Percentiles rank a stretch among this genome's conserved stretches.
Evolutionary conservation across 2,329 filamentous ascomycete species (phyloP).

Genomic region (Colletotrichum sp.): DNA sequence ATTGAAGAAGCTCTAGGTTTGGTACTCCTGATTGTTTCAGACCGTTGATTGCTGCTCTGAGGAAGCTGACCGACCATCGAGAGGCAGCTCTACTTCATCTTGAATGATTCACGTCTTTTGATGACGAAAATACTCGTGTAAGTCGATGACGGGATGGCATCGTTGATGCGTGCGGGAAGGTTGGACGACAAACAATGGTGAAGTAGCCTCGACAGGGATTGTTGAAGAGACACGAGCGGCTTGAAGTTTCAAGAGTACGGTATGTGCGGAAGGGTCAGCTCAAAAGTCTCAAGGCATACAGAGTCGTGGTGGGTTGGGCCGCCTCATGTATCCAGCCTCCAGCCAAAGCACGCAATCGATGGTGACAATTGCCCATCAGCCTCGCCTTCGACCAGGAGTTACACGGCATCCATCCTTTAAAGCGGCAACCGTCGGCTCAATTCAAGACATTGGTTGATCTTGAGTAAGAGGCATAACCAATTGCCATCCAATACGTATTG

Average conservation of each 20-base stretch:
- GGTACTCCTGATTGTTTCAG: neutral
- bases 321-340: neutral
- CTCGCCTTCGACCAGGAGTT: neutral
- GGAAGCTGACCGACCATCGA: neutral
- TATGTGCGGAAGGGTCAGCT: neutral
- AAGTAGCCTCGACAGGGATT: neutral
- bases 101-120: neutral
- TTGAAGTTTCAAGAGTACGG: neutral
- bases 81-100: neutral
- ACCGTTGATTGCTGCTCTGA: neutral
- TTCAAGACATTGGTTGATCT: neutral
- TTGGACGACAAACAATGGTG: neutral
- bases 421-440: neutral
- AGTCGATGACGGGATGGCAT: neutral
- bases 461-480: neutral
- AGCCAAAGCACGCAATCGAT: constrained; percentile 19
- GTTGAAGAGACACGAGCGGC: neutral
- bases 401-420: neutral
- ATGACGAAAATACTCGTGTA: neutral
- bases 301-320: neutral
- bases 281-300: neutral
- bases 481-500: neutral
- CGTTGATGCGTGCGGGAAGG: neutral
- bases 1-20: neutral
- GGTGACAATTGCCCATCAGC: constrained; percentile 10